Evolutionary conservation across 108 stramenopile species (phyloP).

Genomic region (Stephanodiscus minutulus): DNA sequence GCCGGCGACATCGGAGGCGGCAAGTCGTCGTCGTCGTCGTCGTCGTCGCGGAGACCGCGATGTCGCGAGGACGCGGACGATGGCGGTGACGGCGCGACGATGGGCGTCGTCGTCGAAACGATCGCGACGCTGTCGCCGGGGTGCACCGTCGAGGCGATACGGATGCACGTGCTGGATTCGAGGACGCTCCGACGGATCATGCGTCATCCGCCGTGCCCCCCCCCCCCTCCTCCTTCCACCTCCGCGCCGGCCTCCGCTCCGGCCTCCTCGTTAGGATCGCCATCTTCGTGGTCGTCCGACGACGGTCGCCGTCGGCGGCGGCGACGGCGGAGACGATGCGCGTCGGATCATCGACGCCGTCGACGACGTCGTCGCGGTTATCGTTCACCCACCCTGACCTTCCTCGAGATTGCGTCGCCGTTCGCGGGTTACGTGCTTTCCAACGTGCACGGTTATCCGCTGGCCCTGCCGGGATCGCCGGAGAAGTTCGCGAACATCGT

Average conservation of each 20-base stretch:
- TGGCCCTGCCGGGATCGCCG: constrained; percentile 62
- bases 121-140: constrained; percentile 57
- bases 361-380: not conserved
- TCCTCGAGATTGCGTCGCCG: constrained; percentile 50
- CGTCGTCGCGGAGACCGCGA: not conserved
- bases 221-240: too few species aligned
- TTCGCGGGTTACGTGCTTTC: constrained; percentile 53
- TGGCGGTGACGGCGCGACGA: too few species aligned
- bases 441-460: constrained; percentile 60
- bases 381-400: constrained; percentile 16
- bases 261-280: too few species aligned
- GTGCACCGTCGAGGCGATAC: constrained; percentile 50
- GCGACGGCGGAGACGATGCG: not conserved
- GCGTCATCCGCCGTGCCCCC: too few species aligned
- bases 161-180: constrained; percentile 49
- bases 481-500: constrained; percentile 33
- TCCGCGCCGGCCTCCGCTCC: too few species aligned
- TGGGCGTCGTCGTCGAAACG: too few species aligned
- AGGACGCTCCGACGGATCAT: constrained; percentile 23
- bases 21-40: too few species aligned
- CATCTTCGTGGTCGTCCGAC: not conserved
- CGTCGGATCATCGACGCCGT: too few species aligned
- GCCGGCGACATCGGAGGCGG: not conserved
- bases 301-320: not conserved
- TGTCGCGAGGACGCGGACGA: too few species aligned